Conservation (phyloP, 495 filamentous ascomycete species). For the Aspergillus coremiiformis region DNA sequence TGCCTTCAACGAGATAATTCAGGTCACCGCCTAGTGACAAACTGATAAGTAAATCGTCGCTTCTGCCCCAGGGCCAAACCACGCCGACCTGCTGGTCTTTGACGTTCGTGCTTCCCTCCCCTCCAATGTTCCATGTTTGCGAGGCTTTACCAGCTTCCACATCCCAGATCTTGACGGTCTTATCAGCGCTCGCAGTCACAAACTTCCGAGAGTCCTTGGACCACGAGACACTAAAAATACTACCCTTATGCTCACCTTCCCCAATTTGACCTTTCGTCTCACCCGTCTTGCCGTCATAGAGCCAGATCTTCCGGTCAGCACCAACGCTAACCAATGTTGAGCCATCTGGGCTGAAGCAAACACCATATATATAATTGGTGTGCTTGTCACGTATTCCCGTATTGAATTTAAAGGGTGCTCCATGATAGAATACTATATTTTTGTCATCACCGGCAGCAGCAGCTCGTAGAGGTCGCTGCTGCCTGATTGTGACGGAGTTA, state of each 20-base stretch:
- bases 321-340: conserved; percentile 78
- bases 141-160: conserved; percentile 66
- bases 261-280: conserved; percentile 70
- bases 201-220: conserved; percentile 79
- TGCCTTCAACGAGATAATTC: conserved; percentile 74
- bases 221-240: conserved; percentile 90
- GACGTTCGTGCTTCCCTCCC: conserved; percentile 64
- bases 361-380: conserved; percentile 79
- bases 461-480: conserved; percentile 81
- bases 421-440: conserved; percentile 84
- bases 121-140: conserved; percentile 83
- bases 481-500: conserved; percentile 84
- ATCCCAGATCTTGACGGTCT: conserved; percentile 69
- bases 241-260: conserved; percentile 80
- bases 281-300: conserved; percentile 93
- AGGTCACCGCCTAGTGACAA: conserved; percentile 81
- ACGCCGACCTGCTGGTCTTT: conserved; percentile 91
- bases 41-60: conserved; percentile 81
- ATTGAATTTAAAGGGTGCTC: conserved; percentile 90
- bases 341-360: conserved; percentile 88
- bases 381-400: conserved; percentile 69
- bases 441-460: conserved; percentile 87
- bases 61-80: conserved; percentile 78
- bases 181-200: conserved; percentile 87
- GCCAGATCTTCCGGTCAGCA: conserved; percentile 78